These are phyloP conservation scores for Mycena venus DNA, from an alignment of 768 basidiomycete genomes.

Conservation along the genomic window DNA sequence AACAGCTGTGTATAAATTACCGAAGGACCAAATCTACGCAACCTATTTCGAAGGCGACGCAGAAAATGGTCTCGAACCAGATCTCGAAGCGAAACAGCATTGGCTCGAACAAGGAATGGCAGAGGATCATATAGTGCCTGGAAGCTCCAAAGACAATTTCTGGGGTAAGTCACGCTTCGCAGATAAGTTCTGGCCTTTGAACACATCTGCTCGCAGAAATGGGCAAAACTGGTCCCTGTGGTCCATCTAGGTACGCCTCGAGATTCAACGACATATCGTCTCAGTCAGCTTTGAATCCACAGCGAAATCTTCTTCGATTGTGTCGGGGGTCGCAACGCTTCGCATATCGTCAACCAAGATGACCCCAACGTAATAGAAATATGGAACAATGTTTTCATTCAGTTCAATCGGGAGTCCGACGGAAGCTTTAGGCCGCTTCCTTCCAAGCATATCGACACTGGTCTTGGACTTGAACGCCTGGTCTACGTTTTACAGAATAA, in stretches of 20 bases:
- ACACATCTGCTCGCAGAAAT: slow-evolving; percentile 74
- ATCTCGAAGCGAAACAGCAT: neutral
- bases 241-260: slow-evolving; percentile 82
- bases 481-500: slow-evolving; percentile 65
- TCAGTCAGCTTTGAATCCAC: neutral
- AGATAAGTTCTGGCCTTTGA: neutral
- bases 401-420: slow-evolving; percentile 95
- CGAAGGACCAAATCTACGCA: neutral
- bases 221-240: slow-evolving; percentile 87
- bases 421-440: slow-evolving; percentile 87
- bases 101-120: neutral
- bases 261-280: too few species aligned
- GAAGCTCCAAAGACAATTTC: slow-evolving; percentile 96
- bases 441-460: slow-evolving; percentile 88
- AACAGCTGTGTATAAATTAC: neutral
- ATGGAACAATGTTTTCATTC: slow-evolving; percentile 99
- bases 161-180: slow-evolving; percentile 81
- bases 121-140: slow-evolving; percentile 63
- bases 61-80: neutral
- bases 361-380: slow-evolving; percentile 97
- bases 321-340: neutral
- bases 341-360: slow-evolving; percentile 62
- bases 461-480: slow-evolving; percentile 94
- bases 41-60: neutral
- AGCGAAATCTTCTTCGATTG: slow-evolving; percentile 91